phyloP scores from a whole-genome alignment of 2,329 filamentous ascomycete genomes.

The Fusarium sp. region DNA sequence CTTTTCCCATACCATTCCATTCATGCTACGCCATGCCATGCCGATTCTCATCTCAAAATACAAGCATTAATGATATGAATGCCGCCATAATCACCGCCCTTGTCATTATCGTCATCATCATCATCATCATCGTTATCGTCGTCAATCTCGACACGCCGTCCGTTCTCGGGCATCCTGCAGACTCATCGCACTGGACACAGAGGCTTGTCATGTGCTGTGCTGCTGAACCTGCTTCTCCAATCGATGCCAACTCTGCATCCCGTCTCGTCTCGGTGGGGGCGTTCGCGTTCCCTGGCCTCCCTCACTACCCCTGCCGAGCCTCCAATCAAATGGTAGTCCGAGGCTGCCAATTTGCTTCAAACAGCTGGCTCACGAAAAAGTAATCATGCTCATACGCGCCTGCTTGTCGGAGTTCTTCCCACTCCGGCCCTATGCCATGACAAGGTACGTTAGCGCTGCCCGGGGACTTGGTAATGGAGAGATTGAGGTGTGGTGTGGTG shows the following conservation, averaged over 20 bases:
- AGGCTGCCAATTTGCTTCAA: constrained; percentile 65
- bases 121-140: constrained; percentile 13
- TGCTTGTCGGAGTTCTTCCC: constrained; percentile 59
- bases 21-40: background rate
- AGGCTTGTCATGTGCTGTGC: background rate
- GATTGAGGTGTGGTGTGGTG: background rate
- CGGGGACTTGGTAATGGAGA: constrained; percentile 36
- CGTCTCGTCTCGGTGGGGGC: background rate
- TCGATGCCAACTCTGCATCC: background rate
- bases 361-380: constrained; percentile 71
- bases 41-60: background rate
- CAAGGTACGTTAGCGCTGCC: constrained; percentile 44
- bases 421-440: constrained; percentile 50
- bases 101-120: constrained; percentile 20
- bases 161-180: constrained; percentile 9
- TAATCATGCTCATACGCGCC: constrained; percentile 66
- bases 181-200: background rate
- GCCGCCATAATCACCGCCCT: constrained; percentile 19
- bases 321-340: constrained; percentile 42
- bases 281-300: background rate
- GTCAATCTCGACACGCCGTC: constrained; percentile 6
- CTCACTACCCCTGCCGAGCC: background rate
- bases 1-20: background rate
- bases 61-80: constrained; percentile 6
- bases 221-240: background rate